A percentile compares a stretch with the other conserved stretches of the same genome.
These are phyloP conservation scores for Heliosperma pusillum DNA, from an alignment of 148 eudicot species.

Conservation along the genomic window DNA sequence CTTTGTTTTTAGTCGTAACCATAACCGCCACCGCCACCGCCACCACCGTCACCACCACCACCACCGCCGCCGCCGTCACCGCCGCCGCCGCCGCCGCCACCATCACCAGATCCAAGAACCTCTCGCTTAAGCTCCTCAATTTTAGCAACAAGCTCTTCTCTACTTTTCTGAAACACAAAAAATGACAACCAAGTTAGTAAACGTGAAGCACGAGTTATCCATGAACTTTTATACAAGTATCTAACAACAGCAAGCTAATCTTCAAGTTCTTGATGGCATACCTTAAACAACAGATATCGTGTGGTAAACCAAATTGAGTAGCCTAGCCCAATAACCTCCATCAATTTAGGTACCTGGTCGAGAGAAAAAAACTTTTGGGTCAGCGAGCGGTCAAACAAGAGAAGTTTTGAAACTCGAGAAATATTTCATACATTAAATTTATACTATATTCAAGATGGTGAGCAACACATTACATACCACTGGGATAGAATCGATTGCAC, in stretches of 20 bases:
- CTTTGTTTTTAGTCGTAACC: too few relatives aligned
- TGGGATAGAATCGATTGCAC: conserved; percentile 81
- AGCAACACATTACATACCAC: conserved; percentile 40
- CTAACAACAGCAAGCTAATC: background rate
- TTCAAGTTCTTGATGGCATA: conserved; percentile 1
- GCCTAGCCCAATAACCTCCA: conserved; percentile 81
- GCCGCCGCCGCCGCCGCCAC: too few relatives aligned
- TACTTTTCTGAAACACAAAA: conserved; percentile 47
- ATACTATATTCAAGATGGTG: background rate
- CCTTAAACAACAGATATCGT: conserved; percentile 83
- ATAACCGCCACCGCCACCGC: too few relatives aligned
- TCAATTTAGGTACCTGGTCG: conserved; percentile 57
- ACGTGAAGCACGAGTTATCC: background rate
- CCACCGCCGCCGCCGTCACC: too few relatives aligned
- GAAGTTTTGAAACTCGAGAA: background rate
- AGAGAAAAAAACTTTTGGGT: background rate
- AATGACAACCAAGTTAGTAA: conserved; percentile 4
- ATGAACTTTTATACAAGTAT: too few relatives aligned
- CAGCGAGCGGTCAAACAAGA: background rate
- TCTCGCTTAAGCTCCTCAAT: conserved; percentile 60
- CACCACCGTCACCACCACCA: too few relatives aligned
- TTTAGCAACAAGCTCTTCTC: conserved; percentile 57
- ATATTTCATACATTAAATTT: background rate
- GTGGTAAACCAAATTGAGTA: conserved; percentile 76
- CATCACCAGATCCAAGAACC: conserved; percentile 41